Conservation (phyloP, 2,329 filamentous ascomycete species). For the Nectriaceae sp. region DNA sequence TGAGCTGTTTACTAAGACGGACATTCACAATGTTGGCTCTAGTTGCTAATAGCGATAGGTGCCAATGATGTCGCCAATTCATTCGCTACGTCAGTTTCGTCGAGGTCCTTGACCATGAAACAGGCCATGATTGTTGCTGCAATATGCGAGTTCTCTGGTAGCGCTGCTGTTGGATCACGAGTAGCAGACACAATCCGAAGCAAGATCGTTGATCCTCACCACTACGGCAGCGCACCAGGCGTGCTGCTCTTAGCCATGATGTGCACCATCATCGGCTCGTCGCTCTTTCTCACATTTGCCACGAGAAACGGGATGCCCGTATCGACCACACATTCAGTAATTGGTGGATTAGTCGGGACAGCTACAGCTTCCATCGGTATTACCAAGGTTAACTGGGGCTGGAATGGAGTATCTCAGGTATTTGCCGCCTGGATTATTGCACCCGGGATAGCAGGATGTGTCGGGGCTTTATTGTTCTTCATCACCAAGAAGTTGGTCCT, state of each 20-base stretch:
- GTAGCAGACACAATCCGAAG: constrained; percentile 49
- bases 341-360: constrained; percentile 42
- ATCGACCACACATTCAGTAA: constrained; percentile 55
- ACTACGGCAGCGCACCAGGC: constrained; percentile 45
- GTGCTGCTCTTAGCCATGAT: constrained; percentile 57
- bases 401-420: constrained; percentile 39
- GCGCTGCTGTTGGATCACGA: constrained; percentile 39
- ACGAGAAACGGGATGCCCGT: constrained; percentile 54
- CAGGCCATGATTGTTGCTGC: constrained; percentile 47
- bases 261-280: constrained; percentile 52
- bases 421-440: constrained; percentile 42
- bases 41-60: constrained; percentile 32
- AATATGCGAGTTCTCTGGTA: constrained; percentile 46
- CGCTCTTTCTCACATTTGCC: constrained; percentile 53
- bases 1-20: no score
- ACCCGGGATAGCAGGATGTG: constrained; percentile 34
- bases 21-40: no score
- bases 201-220: constrained; percentile 45
- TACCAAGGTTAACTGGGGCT: constrained; percentile 38
- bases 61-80: constrained; percentile 54
- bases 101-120: constrained; percentile 47
- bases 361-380: constrained; percentile 39
- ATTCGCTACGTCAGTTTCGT: constrained; percentile 49
- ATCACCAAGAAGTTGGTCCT: constrained; percentile 37
- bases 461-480: constrained; percentile 36